phyloP scores from a whole-genome alignment of 345 rosid genomes.

The Nephelium lappaceum region DNA sequence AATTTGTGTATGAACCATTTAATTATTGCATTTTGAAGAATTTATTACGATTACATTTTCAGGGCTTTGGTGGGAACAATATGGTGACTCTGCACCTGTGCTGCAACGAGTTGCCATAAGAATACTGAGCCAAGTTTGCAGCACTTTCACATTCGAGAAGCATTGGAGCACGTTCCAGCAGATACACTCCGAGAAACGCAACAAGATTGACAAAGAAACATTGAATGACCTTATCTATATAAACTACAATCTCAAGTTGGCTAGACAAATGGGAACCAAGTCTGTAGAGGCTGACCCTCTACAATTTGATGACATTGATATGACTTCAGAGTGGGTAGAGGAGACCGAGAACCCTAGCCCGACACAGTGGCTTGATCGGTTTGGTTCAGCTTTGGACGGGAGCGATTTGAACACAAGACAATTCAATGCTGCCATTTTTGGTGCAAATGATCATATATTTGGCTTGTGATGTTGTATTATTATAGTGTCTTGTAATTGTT shows the following conservation, averaged over 20 bases:
- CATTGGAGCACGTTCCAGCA: constrained; percentile 84
- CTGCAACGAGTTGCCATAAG: constrained; percentile 84
- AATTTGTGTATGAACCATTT: background rate
- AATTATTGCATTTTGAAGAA: constrained; percentile 1
- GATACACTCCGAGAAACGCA: constrained; percentile 80
- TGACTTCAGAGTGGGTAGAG: constrained; percentile 96
- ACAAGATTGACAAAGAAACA: constrained; percentile 78
- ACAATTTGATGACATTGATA: constrained; percentile 73
- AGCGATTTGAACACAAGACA: constrained; percentile 83
- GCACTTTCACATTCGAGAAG: constrained; percentile 69
- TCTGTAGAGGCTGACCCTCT: constrained; percentile 63
- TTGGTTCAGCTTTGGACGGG: constrained; percentile 76
- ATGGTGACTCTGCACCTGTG: constrained; percentile 84
- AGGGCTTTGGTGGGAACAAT: constrained; percentile 99
- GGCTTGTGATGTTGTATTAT: constrained; percentile 51
- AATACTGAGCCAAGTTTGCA: constrained; percentile 86
- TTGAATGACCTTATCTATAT: constrained; percentile 65
- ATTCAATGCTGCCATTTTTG: constrained; percentile 64
- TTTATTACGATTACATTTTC: constrained; percentile 9
- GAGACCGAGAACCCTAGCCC: constrained; percentile 75
- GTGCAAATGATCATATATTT: constrained; percentile 61
- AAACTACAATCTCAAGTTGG: constrained; percentile 76
- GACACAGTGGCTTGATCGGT: constrained; percentile 82
- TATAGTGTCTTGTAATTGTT: background rate
- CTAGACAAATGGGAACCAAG: constrained; percentile 52